Evolutionary conservation across 2,329 filamentous ascomycete species (phyloP), one percentile per base, ranked within the genome.

Genomic region (Fusarium luffae): DNA sequence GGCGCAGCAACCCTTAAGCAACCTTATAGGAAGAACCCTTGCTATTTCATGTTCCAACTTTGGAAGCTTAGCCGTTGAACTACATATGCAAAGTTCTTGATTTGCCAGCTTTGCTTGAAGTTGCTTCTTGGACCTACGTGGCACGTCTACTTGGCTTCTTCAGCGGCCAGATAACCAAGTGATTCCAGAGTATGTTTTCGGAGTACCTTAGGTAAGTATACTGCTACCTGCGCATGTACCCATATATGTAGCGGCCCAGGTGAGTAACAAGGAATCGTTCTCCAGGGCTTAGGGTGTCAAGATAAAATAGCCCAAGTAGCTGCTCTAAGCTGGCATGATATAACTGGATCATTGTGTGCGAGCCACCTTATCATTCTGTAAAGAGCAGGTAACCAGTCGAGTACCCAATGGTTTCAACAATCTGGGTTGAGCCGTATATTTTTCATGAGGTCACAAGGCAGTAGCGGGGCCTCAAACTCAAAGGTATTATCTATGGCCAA

Each of bases 11-110:
- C 27, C 43, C 44, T 37, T 30, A 9, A 25, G 19, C 21, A 50
- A 14, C 32, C 16, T 14, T 40, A 41, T 50, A 16, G 8, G 40
- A 18, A 19, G 8, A 50, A 14, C 7, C 25, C n/a, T 56, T 27
- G 25, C 19, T 28, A 8, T 10, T 27, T 18, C 28, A 23, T 16
- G 9, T 21, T 49, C 4, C 13, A 21, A n/a, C 19, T 12, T 14
- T 23, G 19, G 21, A 42, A 18, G 49, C 23, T 52, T 41, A 10
- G 49, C 23, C 49, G n/a, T 37, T 42, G 14, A 11, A 27, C 49
- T 52, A 52, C 49, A 52, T 52, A 52, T 52, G 49, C 49, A 52
- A 52, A 28, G 49, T 52, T n/a, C 25, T 41, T 25, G 27, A 10
- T 27, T 21, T 52, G 49, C 34, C 49, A 52, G 16, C 32, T 52